Conservation (phyloP, 1,284 basidiomycete genomes). For the Pterulicium gracile region DNA sequence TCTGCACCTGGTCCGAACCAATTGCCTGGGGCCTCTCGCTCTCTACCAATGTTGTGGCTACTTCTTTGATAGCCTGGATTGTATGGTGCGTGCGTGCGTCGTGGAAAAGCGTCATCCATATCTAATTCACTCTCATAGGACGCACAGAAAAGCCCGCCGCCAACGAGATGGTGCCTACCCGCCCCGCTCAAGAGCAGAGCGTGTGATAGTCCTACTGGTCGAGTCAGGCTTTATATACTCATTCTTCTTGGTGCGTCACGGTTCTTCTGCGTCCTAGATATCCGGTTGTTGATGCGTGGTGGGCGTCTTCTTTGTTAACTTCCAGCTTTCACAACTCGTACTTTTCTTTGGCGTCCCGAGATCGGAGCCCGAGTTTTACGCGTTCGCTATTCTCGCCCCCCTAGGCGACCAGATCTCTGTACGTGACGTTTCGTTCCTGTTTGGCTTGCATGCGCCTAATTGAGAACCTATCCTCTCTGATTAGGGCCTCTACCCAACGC, state of each 20-base stretch:
- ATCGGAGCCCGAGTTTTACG: background rate
- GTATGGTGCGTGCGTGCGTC: background rate
- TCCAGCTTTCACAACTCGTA: background rate
- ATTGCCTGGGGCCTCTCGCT: slow-evolving; percentile 4
- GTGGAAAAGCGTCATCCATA: background rate
- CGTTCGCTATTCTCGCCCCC: background rate
- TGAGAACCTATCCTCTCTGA: background rate
- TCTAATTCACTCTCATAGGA: background rate
- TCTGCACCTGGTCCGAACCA: slow-evolving; percentile 4
- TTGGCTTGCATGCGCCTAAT: background rate
- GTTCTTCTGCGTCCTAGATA: background rate
- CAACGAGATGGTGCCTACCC: background rate
- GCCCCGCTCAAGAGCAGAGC: background rate
- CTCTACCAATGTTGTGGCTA: background rate
- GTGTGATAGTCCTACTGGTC: slow-evolving; percentile 9
- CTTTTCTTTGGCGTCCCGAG: background rate
- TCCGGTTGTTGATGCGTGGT: slow-evolving; percentile 5
- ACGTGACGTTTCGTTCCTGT: background rate
- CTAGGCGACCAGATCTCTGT: background rate
- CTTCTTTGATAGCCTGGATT: background rate
- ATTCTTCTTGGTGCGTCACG: slow-evolving; percentile 7
- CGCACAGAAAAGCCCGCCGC: background rate
- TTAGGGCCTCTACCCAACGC: slow-evolving; percentile 10
- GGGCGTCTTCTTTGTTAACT: background rate
- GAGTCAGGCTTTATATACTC: slow-evolving; percentile 9